Evolutionary conservation across 1,284 basidiomycete genomes (phyloP).

Genomic region (Microstroma glucosiphilum): DNA sequence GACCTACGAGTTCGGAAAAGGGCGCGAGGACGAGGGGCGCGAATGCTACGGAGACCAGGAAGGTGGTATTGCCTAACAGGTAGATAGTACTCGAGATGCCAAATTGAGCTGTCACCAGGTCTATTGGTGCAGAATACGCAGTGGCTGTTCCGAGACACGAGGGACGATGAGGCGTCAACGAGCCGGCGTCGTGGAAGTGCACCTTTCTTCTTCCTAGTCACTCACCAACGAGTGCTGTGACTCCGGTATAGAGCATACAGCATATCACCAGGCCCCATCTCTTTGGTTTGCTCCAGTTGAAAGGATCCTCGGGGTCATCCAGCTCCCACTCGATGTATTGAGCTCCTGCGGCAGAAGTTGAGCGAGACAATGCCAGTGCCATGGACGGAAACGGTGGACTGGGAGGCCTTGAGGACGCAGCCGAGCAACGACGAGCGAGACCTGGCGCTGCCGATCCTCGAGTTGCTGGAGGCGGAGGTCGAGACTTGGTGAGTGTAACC

Average conservation of each 20-base stretch:
- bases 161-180: background rate
- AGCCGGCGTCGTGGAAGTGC: background rate
- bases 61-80: constrained; percentile 20
- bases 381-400: constrained; percentile 1
- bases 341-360: background rate
- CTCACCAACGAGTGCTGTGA: constrained; percentile 25
- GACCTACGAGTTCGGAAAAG: constrained; percentile 28
- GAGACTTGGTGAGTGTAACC: too few species aligned
- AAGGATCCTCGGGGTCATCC: constrained; percentile 31
- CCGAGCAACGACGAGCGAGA: background rate
- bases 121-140: constrained; percentile 6
- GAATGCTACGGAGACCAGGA: constrained; percentile 31
- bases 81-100: constrained; percentile 7
- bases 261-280: constrained; percentile 23
- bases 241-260: constrained; percentile 30
- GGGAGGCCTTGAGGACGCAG: background rate
- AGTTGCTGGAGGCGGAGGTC: too few species aligned
- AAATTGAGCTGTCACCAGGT: constrained; percentile 8
- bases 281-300: constrained; percentile 29
- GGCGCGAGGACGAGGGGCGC: constrained; percentile 35
- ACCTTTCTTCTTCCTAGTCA: background rate
- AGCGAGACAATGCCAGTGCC: background rate
- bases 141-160: background rate
- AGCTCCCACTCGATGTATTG: constrained; percentile 33
- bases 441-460: background rate